Evolutionary conservation across 345 rosid genomes (phyloP).

Genomic region (Linum usitatissimum): DNA sequence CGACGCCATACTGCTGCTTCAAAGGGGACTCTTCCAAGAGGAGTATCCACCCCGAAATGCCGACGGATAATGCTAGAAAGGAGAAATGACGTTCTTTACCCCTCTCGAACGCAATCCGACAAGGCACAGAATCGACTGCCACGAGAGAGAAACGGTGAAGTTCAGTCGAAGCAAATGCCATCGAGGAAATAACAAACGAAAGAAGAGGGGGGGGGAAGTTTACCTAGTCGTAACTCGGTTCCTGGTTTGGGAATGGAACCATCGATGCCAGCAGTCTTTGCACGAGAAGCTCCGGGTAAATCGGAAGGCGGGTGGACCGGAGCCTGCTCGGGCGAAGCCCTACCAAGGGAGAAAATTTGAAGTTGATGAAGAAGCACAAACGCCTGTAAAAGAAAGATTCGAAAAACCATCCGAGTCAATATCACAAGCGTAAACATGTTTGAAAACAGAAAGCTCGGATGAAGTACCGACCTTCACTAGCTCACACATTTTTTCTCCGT

Average conservation of each 20-base stretch:
- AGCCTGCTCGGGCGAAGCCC: conserved; percentile 70
- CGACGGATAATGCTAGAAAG: conserved; percentile 59
- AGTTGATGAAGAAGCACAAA: conserved; percentile 90
- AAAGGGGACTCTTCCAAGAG: conserved; percentile 67
- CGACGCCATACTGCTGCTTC: conserved; percentile 49
- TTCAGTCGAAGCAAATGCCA: no score
- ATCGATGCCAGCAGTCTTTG: conserved; percentile 55
- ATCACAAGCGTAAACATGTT: not conserved
- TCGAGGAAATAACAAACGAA: not conserved
- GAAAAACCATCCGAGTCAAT: conserved; percentile 8
- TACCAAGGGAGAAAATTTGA: conserved; percentile 67
- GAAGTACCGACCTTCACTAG: conserved; percentile 69
- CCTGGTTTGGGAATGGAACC: conserved; percentile 72
- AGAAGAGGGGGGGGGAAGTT: conserved; percentile 15
- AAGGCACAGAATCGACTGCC: conserved; percentile 82
- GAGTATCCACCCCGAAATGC: conserved; percentile 74
- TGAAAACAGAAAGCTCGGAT: not conserved
- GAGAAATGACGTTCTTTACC: conserved; percentile 74
- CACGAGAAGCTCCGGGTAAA: conserved; percentile 47
- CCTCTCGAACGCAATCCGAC: conserved; percentile 92
- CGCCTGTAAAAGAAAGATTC: conserved; percentile 34
- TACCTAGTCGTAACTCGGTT: conserved; percentile 63
- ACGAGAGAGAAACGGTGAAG: conserved; percentile 7
- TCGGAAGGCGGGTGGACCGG: conserved; percentile 38
- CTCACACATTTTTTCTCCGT: conserved; percentile 74